Conservation (phyloP, 345 rosid genomes). For the Pistacia vera region DNA sequence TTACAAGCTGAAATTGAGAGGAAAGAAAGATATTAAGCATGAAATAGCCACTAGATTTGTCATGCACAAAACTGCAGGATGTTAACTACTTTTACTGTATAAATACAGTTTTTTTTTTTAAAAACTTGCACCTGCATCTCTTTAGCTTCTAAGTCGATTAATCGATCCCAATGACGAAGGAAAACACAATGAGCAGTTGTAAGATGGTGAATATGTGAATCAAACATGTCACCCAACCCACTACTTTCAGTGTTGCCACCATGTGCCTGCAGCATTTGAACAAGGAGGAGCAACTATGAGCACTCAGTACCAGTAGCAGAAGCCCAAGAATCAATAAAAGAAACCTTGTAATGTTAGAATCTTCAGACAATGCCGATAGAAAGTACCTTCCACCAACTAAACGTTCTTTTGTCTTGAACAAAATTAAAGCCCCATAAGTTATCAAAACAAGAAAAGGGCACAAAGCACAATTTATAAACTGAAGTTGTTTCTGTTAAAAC, state of each 20-base stretch:
- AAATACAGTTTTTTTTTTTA: background rate
- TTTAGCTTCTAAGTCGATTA: constrained; percentile 91
- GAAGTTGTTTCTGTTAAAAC: background rate
- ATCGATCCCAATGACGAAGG: constrained; percentile 75
- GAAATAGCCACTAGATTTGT: background rate
- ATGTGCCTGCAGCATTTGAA: constrained; percentile 64
- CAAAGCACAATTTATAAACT: background rate
- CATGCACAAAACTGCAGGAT: constrained; percentile 2
- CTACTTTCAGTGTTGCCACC: constrained; percentile 83
- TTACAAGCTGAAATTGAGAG: constrained; percentile 55
- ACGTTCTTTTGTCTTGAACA: background rate
- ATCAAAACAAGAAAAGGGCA: background rate
- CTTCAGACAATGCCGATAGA: background rate
- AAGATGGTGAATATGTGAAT: constrained; percentile 66
- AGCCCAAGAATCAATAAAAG: background rate
- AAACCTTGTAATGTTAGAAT: background rate
- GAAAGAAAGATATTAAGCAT: background rate
- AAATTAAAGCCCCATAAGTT: background rate
- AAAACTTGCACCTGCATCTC: constrained; percentile 68
- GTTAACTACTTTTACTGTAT: constrained; percentile 1
- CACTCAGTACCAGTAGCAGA: background rate
- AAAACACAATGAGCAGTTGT: constrained; percentile 61
- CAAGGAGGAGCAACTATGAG: constrained; percentile 3
- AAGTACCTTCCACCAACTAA: background rate
- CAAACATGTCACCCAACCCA: constrained; percentile 81